Evolutionary conservation across 148 eudicot genomes (phyloP).

Genomic region (Fagopyrum esculentum): DNA sequence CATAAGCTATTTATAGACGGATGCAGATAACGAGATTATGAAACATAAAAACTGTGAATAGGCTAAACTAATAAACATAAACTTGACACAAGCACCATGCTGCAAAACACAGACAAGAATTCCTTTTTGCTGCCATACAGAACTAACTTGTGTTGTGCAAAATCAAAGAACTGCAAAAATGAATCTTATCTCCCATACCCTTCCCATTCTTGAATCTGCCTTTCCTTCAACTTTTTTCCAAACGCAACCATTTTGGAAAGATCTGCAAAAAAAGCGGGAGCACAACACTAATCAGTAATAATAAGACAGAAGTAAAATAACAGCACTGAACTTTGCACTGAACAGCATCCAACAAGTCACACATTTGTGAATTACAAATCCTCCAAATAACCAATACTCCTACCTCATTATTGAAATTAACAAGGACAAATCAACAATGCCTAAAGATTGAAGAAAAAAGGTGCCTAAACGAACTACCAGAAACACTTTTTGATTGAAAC

Average conservation of each 20-base stretch:
- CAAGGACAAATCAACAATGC: neutral
- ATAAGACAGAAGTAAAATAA: neutral
- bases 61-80: neutral
- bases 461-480: neutral
- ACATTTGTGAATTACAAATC: neutral
- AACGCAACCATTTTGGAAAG: conserved; percentile 61
- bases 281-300: neutral
- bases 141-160: neutral
- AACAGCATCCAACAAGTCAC: neutral
- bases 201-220: conserved; percentile 91
- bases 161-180: neutral
- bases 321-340: neutral
- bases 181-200: conserved; percentile 39
- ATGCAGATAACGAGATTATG: neutral
- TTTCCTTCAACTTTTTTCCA: conserved; percentile 89
- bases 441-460: neutral
- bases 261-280: conserved; percentile 13
- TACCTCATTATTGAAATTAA: neutral
- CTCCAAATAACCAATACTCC: neutral
- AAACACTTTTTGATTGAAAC: neutral
- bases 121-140: neutral
- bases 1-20: neutral
- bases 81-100: no score
- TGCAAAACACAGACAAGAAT: neutral
- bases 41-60: neutral